phyloP scores from a whole-genome alignment of 306 rosid genomes.

The Phaseolus lunatus region DNA sequence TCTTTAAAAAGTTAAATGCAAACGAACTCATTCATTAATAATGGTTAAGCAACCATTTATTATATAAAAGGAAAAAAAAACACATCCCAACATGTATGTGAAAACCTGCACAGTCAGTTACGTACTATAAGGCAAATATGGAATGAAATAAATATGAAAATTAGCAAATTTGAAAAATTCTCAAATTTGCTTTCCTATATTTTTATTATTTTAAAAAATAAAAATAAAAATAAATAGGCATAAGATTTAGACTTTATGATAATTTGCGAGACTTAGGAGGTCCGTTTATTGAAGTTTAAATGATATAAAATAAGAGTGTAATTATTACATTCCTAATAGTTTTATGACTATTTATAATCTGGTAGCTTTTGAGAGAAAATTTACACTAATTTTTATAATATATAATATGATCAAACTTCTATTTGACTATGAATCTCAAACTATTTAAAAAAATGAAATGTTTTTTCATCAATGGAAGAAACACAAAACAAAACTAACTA shows the following conservation, averaged over 20 bases:
- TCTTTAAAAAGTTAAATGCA: too few species aligned
- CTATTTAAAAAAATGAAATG: neutral
- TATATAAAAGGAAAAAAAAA: neutral
- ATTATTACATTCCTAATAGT: neutral
- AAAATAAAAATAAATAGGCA: neutral
- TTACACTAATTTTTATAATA: too few species aligned
- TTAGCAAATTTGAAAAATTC: neutral
- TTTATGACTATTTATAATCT: too few species aligned
- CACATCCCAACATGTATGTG: neutral
- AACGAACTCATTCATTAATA: too few species aligned
- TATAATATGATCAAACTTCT: too few species aligned
- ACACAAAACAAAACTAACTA: neutral
- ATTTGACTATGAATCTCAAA: too few species aligned
- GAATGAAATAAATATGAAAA: neutral
- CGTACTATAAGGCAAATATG: neutral
- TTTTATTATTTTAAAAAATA: neutral
- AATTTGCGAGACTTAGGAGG: neutral
- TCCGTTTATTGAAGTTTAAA: neutral
- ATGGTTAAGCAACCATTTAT: neutral
- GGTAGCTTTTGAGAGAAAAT: too few species aligned
- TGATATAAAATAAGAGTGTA: neutral
- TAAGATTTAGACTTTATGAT: neutral
- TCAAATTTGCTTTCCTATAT: neutral
- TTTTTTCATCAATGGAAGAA: conserved; percentile 21
- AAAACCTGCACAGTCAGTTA: neutral